A percentile compares a stretch with the other conserved stretches of the same genome.
phyloP scores from a whole-genome alignment of 1,284 basidiomycete species.

The Moniliella sp. region DNA sequence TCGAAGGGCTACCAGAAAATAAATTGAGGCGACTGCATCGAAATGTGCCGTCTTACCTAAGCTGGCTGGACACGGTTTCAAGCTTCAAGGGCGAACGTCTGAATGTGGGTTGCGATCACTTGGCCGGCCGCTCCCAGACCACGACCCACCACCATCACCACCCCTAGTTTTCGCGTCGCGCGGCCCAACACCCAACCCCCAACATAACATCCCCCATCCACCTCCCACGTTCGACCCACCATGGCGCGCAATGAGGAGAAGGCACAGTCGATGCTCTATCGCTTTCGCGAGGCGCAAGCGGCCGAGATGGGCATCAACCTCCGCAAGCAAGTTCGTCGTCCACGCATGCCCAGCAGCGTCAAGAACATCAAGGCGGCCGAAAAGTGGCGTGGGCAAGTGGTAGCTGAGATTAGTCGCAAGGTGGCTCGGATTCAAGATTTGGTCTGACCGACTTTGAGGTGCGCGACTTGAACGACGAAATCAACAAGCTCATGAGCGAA shows the following conservation, averaged over 20 bases:
- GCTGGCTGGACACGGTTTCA: too few relatives aligned
- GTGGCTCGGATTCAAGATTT: conserved; percentile 88
- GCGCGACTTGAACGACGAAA: conserved; percentile 87
- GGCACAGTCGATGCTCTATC: conserved; percentile 69
- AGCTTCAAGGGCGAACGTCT: too few relatives aligned
- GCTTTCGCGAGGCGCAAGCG: conserved; percentile 88
- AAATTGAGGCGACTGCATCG: too few relatives aligned
- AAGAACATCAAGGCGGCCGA: conserved; percentile 81
- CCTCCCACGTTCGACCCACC: too few relatives aligned
- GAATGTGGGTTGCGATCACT: too few relatives aligned
- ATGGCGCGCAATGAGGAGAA: conserved; percentile 33
- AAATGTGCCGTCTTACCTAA: too few relatives aligned
- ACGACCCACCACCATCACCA: too few relatives aligned
- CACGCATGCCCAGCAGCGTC: conserved; percentile 68
- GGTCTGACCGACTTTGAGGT: conserved; percentile 86
- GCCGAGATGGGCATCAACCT: conserved; percentile 67
- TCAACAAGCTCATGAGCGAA: conserved; percentile 82
- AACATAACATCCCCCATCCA: too few relatives aligned
- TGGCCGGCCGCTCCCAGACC: too few relatives aligned
- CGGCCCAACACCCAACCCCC: too few relatives aligned
- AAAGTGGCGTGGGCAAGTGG: conserved; percentile 77
- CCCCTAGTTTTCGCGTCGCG: too few relatives aligned
- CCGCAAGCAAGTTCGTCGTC: conserved; percentile 56
- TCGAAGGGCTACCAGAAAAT: too few relatives aligned
- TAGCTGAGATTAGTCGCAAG: conserved; percentile 80